phyloP scores from a whole-genome alignment of 139 green algal genomes.

The Chlamydomonas sphaeroides region DNA sequence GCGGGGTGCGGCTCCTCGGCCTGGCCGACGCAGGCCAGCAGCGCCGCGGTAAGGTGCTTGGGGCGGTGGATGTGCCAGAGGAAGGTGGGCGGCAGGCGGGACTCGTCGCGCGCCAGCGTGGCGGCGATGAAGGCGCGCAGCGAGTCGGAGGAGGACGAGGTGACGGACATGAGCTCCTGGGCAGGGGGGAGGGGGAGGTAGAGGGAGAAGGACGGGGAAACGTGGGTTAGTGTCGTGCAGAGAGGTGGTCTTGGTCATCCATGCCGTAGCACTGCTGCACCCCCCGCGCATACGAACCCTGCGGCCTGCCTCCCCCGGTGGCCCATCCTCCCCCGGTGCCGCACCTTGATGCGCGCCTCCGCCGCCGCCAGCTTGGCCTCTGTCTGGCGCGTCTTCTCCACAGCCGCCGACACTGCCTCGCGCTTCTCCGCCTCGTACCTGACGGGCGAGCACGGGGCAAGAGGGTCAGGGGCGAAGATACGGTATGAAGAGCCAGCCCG shows the following conservation, averaged over 20 bases:
- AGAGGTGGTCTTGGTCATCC: too few species aligned
- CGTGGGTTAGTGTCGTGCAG: too few species aligned
- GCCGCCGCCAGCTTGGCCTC: slow-evolving; percentile 8
- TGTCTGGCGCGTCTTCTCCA: slow-evolving; percentile 11
- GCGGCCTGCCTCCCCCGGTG: too few species aligned
- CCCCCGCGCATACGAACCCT: too few species aligned
- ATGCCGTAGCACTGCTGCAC: too few species aligned
- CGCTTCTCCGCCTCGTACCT: slow-evolving; percentile 41
- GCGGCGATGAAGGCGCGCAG: slow-evolving; percentile 18
- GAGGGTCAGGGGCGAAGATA: too few species aligned
- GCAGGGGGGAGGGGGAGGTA: background rate
- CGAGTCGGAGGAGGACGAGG: background rate
- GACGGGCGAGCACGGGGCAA: too few species aligned
- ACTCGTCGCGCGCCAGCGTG: background rate
- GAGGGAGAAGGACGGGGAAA: background rate
- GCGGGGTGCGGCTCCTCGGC: background rate
- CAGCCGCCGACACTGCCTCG: background rate
- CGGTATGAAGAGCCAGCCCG: too few species aligned
- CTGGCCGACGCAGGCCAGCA: background rate
- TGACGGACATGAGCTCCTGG: slow-evolving; percentile 9
- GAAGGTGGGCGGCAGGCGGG: background rate
- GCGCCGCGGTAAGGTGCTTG: background rate
- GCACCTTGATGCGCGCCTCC: slow-evolving; percentile 22
- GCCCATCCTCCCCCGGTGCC: too few species aligned
- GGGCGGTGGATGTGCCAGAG: slow-evolving; percentile 26